Conservation (phyloP, 257 asterid species). For the Lycium barbarum region DNA sequence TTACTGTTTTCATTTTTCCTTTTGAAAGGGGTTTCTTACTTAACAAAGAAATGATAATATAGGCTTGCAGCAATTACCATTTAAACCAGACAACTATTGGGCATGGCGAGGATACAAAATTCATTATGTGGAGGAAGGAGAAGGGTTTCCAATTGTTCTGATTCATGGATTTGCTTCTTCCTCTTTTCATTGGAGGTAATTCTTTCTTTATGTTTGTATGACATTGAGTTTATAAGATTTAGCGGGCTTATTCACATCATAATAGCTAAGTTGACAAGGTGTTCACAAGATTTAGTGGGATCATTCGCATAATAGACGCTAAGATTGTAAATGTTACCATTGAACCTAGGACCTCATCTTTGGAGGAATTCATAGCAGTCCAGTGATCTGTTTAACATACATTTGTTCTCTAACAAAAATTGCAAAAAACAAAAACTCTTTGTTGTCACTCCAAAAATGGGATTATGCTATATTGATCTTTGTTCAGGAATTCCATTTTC, state of each 20-base stretch:
- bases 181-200: slow-evolving; percentile 95
- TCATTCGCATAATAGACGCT: no score
- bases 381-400: no score
- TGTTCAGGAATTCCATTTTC: no score
- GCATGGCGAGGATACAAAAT: slow-evolving; percentile 74
- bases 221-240: not conserved
- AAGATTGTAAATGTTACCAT: no score
- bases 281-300: no score
- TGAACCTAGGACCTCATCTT: no score
- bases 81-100: slow-evolving; percentile 84
- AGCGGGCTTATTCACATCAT: not conserved
- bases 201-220: not conserved
- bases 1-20: not conserved
- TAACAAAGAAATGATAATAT: slow-evolving; percentile 27
- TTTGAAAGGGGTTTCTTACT: not conserved
- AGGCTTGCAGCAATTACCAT: slow-evolving; percentile 78
- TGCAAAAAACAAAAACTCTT: no score
- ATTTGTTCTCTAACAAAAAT: no score
- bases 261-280: no score
- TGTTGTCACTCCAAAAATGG: no score
- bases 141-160: slow-evolving; percentile 80
- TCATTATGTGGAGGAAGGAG: slow-evolving; percentile 91
- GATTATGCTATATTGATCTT: no score
- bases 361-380: no score
- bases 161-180: slow-evolving; percentile 98